These are phyloP conservation scores for Lachancea fermentati DNA, from an alignment of 805 yeast genomes.

Conservation along the genomic window DNA sequence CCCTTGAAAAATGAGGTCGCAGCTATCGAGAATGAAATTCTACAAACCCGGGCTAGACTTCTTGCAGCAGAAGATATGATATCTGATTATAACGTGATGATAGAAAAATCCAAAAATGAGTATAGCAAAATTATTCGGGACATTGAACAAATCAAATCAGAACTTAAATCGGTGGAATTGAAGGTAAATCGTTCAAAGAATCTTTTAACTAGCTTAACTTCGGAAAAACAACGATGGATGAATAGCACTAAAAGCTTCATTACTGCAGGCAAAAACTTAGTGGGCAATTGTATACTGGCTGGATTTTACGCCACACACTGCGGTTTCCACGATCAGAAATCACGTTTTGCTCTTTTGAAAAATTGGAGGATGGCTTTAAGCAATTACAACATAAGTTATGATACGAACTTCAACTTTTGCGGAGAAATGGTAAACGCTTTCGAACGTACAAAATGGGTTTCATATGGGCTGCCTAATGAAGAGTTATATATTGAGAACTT, in stretches of 20 bases:
- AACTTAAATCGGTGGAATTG: constrained; percentile 55
- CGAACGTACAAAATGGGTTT: constrained; percentile 47
- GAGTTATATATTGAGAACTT: constrained; percentile 60
- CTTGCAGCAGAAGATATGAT: constrained; percentile 81
- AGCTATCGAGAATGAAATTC: constrained; percentile 52
- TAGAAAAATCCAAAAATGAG: constrained; percentile 57
- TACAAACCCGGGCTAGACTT: constrained; percentile 59
- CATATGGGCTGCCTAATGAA: constrained; percentile 50
- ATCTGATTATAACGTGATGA: constrained; percentile 60
- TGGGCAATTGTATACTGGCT: constrained; percentile 62
- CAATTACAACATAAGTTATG: constrained; percentile 36
- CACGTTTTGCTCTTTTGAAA: constrained; percentile 34
- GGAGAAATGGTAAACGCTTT: constrained; percentile 37
- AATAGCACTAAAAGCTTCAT: constrained; percentile 47
- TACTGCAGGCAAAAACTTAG: constrained; percentile 38
- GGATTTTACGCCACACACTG: constrained; percentile 58
- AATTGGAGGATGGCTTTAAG: constrained; percentile 36
- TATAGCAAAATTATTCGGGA: constrained; percentile 77
- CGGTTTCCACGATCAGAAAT: constrained; percentile 51
- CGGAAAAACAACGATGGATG: constrained; percentile 76
- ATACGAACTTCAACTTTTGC: constrained; percentile 31
- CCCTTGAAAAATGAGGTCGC: constrained; percentile 68
- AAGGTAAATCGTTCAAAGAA: constrained; percentile 59
- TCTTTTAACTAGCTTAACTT: constrained; percentile 56
- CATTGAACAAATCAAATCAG: constrained; percentile 65